Base-by-base conservation (phyloP, 169 alveolate species). In the Plasmodium gaboni region DNA sequence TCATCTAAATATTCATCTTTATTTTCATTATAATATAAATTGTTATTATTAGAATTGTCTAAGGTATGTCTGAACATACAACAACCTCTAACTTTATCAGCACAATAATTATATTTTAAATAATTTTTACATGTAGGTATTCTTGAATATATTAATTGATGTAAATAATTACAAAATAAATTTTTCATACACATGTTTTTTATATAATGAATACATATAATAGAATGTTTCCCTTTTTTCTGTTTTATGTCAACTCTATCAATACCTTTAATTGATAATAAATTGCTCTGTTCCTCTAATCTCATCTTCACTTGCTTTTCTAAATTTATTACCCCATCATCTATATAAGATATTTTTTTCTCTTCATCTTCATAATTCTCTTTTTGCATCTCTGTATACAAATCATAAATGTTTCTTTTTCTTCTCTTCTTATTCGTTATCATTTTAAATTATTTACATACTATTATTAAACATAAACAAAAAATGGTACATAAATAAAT, bases 141-240 rank as follows among this genome's bases (percentile, higher is more conserved):
- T 72, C 98, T 89, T 15, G 96, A 94, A 88, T 94, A 92, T 13
- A 94, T 98, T 17, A 93, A 88, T 28, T 96, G 97, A 71, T 97
- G 99, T 15, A 97, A 89, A 88, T 96, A 97, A 73, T 97, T 98
- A 89, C 99, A 97, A 80, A 92, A 95, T 63, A 96, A 97, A 53
- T 97, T 98, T 73, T 97, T 97, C 98, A 96, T 96, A 88, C 99
- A 97, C 96, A 96, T 96, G 50, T 97, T 97, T 70, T 96, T 94
- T 65, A 96, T 93, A 97, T 98, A 97, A 74, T 97, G 99, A 48
- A 97, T 89, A 93, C 99, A 97, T 1, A 97, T 98, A 32, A 97
- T 96, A 4, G 98, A 93, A 76, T 97, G 98, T 48, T 96, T 95
- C 7, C 98, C 98, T 17, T 96, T 86, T 26, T 85, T 89, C 53